Evolutionary conservation across 2,329 filamentous ascomycete species (phyloP), one percentile per base, ranked within the genome.

Genomic region (Trichoderma oligosporum): DNA sequence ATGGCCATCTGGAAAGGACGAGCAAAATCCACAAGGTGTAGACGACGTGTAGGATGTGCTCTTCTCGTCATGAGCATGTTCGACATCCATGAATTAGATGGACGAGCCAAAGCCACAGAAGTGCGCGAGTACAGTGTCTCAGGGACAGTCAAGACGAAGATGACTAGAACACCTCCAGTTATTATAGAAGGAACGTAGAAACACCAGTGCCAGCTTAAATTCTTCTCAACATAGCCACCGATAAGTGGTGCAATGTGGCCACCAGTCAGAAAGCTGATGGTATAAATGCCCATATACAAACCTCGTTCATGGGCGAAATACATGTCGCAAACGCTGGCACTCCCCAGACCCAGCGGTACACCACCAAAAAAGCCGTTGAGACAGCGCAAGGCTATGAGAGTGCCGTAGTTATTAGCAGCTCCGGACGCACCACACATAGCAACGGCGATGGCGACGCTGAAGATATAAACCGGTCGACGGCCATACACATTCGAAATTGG

Each of bases 161-260:
- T 54, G 11, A 45, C 6, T 1, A 54, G 51, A 8, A 54, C 16
- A 8, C 51, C 51, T n/a, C 51, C 51, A 1, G 51, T 54, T 6
- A 54, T 33, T 1, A 54, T 54, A 5, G 51, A 22, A 7, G 51
- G 51, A 25, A 54, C 31, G 16, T 54, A 54, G 39, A 54, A 54
- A n/a, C 51, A 54, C 51, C 51, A 54, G 29, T 54, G 51, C 51
- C 51, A 54, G 20, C 51, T 54, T 22, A 54, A n/a, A 22, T 54
- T 45, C 51, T 54, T 54, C 31, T 54, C 51, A 39, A 54, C 45
- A 14, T 54, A 54, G 12, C 51, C 51, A 9, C 51, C 51, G n/a
- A 54, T 54, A 2, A 54, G 51, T 18, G 51, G 51, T 22, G 51
- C 51, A 20, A 54, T 54, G 7, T 54, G 51, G 2, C 51, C 51